Conservation (phyloP, 139 green algal genomes). For the Chlamydomonas incerta region DNA sequence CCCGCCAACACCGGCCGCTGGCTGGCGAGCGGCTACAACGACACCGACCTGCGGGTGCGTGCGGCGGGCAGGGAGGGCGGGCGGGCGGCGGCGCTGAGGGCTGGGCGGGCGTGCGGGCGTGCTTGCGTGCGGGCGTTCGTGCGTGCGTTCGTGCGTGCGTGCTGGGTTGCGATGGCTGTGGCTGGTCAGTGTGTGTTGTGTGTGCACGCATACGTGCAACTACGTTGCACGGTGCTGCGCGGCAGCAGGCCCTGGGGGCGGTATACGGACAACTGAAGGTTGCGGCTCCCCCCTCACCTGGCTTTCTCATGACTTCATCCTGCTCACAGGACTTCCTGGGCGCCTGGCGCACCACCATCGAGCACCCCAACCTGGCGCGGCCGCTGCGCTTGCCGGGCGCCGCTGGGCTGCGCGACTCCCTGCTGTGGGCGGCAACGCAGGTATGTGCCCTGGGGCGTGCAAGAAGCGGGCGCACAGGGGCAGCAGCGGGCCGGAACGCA, state of each 20-base stretch:
- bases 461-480: too few relatives aligned
- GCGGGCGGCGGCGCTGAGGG: not conserved
- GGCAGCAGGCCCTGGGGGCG: too few relatives aligned
- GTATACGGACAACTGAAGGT: not conserved
- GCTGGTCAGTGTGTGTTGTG: too few relatives aligned
- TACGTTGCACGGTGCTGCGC: too few relatives aligned
- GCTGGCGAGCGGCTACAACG: not conserved
- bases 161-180: too few relatives aligned
- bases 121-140: too few relatives aligned
- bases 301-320: too few relatives aligned
- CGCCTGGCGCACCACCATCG: not conserved
- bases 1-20: not conserved
- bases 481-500: too few relatives aligned
- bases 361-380: constrained; percentile 20
- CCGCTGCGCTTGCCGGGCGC: constrained; percentile 27
- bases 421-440: not conserved
- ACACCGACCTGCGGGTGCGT: not conserved
- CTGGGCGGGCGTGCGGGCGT: not conserved
- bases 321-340: constrained; percentile 10
- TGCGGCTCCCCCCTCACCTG: not conserved
- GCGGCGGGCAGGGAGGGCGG: too few relatives aligned
- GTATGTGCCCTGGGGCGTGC: too few relatives aligned
- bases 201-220: too few relatives aligned
- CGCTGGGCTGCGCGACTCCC: not conserved
- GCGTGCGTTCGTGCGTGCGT: too few relatives aligned